phyloP scores from a whole-genome alignment of 148 eudicot species.

The Rhododendron kiyosumense region DNA sequence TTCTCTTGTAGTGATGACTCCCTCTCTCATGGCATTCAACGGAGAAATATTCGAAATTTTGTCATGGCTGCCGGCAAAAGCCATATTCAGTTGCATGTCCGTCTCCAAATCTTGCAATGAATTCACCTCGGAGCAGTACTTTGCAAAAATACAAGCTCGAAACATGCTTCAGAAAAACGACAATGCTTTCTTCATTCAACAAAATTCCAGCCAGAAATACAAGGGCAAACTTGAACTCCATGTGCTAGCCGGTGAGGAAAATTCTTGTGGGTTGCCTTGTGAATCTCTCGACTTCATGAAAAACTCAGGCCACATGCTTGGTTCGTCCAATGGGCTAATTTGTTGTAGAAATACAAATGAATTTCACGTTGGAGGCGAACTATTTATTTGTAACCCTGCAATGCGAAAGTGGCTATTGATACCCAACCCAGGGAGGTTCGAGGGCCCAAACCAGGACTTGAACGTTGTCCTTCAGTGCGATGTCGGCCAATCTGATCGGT shows the following conservation, averaged over 20 bases:
- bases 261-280: neutral
- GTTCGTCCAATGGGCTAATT: neutral
- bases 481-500: neutral
- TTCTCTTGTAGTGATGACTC: too few species aligned
- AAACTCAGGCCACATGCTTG: neutral
- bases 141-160: neutral
- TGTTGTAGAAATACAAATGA: neutral
- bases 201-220: too few species aligned
- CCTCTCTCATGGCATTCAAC: neutral
- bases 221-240: neutral
- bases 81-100: neutral
- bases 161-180: neutral
- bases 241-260: neutral
- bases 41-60: neutral
- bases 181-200: neutral
- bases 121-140: neutral
- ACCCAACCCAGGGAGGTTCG: neutral
- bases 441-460: neutral
- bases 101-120: neutral
- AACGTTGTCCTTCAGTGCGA: neutral
- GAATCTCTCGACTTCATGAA: neutral
- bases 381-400: neutral
- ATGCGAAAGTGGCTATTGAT: neutral
- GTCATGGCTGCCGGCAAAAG: neutral
- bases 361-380: neutral